Base-by-base conservation (phyloP, 73 alveolate species). In the Symbiodinium natans region DNA sequence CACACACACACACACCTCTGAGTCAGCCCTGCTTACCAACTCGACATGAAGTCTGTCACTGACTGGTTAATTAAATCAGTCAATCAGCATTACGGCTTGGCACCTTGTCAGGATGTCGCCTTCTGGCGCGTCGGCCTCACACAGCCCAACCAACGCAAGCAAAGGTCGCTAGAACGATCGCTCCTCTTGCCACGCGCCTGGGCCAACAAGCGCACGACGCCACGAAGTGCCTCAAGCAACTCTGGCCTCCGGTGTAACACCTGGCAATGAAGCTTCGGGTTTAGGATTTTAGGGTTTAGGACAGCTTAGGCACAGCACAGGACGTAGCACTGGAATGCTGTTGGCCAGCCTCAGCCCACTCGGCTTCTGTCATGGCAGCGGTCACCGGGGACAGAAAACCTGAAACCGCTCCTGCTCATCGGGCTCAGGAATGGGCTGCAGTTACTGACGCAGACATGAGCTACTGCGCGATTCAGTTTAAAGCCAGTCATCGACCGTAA, bases 281-380 rank as follows among this genome's bases (percentile, higher is more conserved):
- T 10, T n/a, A n/a, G n/a, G n/a, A n/a, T n/a, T n/a, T n/a, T n/a
- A n/a, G n/a, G 8, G 77, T n/a, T 19, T 59, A 25, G 29, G 77
- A 19, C 77, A 21, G 33, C 8, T 25, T 13, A 13, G 29, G 77
- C 33, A 25, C 34, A 13, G 36, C 15, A 19, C 5, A 25, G 36
- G 6, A 3, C 8, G 77, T 10, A 21, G 33, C 33, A 4, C 34
- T 13, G 33, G 77, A 19, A 8, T 59, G 27, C 4, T 21, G 8
- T 59, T 59, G 77, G 77, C 77, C 33, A 0, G 48, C 97, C 97
- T 90, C 97, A 7, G 77, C 54, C 97, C 97, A 90, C 88, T 90
- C 97, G 27, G 97, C 77, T 9, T 38, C 41, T 10, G 97, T 41
- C 97, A 90, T 90, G 80, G 86, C 77, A 2, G 97, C 97, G 5